A percentile compares a stretch with the other conserved stretches of the same genome.
These are phyloP conservation scores for Pochonia chlamydosporia DNA, from an alignment of 2,329 filamentous ascomycete species.

Conservation along the genomic window DNA sequence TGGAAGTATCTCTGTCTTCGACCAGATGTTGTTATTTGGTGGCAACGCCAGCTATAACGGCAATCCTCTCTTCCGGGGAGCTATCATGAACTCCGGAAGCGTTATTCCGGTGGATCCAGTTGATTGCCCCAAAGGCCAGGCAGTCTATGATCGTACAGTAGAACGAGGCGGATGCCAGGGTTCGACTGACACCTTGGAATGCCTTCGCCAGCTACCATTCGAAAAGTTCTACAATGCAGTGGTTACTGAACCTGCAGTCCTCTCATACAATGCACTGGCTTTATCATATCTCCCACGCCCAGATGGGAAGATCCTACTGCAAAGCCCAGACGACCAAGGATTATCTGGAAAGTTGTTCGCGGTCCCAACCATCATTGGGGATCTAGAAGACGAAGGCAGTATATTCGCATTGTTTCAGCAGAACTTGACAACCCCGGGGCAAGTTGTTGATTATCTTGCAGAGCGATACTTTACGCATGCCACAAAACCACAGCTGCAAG, in stretches of 20 bases:
- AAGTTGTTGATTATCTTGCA: slow-evolving; percentile 57
- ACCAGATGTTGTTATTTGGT: slow-evolving; percentile 53
- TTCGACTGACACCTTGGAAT: slow-evolving; percentile 53
- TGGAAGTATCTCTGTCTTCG: slow-evolving; percentile 65
- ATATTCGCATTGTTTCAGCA: slow-evolving; percentile 64
- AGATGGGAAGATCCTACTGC: slow-evolving; percentile 47
- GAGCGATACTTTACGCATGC: slow-evolving; percentile 55
- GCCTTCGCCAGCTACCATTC: slow-evolving; percentile 63
- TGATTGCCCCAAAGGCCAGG: slow-evolving; percentile 60
- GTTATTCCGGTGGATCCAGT: slow-evolving; percentile 56
- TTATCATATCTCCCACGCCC: slow-evolving; percentile 58
- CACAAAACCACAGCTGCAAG: slow-evolving; percentile 41
- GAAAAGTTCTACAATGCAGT: slow-evolving; percentile 48
- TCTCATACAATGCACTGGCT: slow-evolving; percentile 51
- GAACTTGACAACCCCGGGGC: slow-evolving; percentile 57
- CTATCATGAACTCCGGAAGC: slow-evolving; percentile 71
- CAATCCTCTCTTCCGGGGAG: slow-evolving; percentile 66
- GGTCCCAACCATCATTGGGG: slow-evolving; percentile 54
- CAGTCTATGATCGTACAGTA: slow-evolving; percentile 57
- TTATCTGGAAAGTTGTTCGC: slow-evolving; percentile 57
- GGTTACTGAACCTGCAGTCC: slow-evolving; percentile 50
- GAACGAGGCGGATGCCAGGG: slow-evolving; percentile 54
- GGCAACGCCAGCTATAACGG: background rate
- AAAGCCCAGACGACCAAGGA: slow-evolving; percentile 49
- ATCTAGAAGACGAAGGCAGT: slow-evolving; percentile 78